Evolutionary conservation across 2,329 filamentous ascomycete genomes (phyloP), one percentile per base, ranked within the genome.

Genomic region (Apiospora phragmitis): DNA sequence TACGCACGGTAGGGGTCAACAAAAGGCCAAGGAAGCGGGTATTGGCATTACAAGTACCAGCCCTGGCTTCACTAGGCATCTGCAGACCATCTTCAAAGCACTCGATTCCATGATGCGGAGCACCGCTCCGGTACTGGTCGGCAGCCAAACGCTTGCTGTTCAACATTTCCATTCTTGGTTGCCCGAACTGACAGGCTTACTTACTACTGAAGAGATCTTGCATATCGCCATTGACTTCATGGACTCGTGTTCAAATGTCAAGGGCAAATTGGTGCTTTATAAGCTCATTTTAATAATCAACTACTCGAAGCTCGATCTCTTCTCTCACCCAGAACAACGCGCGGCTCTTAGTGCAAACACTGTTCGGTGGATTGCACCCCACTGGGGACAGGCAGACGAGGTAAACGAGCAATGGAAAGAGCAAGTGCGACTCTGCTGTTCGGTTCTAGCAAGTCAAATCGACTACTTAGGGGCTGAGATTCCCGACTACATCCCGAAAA

Each of bases 131-230:
- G 91, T 95, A 24, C 85, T 98, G 32, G 93, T 98, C 18, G 96
- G 96, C 43, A 98, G 93, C 73, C 97, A 99, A 82, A 98, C 96
- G 0, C 85, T 99, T 67, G 91, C 97, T 2, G 94, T 98, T 16
- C 96, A 99, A 81, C 94, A 98, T 80, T 97, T 98, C 80, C 95
- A 98, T 79, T 93, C 93, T 0, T 99, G 96, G 96, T 85, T 99
- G n/a, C 95, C 96, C 0, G 95, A 98, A 79, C 89, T 99, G 12
- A 87, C 90, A 0, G 90, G 91, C 1, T 86, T 96, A 47, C 87
- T 98, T 78, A 89, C 88, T 4, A 91, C 92, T 0, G 92, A 94
- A 76, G 95, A 98, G 79, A 95, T 98, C 65, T 85, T 98, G 68
- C 92, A 97, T 76, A 92, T 98, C 73, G 94, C 95, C 51, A 93